phyloP scores from a whole-genome alignment of 768 basidiomycete species.

The Tylopilus vinaceipallidus region DNA sequence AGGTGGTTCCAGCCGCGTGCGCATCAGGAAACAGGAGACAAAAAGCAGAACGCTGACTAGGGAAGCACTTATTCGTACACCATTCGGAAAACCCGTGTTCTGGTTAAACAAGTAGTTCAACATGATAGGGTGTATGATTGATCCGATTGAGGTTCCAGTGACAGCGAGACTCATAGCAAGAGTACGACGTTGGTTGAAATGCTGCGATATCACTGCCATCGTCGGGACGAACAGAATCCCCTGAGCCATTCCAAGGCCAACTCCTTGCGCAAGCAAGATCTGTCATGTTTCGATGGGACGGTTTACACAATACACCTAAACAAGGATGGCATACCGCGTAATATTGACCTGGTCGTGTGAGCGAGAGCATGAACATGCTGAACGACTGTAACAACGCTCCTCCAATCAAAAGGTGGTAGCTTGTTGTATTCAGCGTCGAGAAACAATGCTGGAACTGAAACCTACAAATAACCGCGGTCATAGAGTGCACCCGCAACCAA shows the following conservation, averaged over 20 bases:
- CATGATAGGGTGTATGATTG: conserved; percentile 13
- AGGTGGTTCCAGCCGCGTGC: neutral
- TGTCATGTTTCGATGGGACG: conserved; percentile 11
- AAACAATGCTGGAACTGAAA: neutral
- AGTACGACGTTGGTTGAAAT: conserved; percentile 24
- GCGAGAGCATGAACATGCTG: neutral
- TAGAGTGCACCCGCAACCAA: conserved; percentile 43
- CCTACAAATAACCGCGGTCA: conserved; percentile 50
- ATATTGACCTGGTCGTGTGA: conserved; percentile 21
- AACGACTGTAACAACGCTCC: neutral
- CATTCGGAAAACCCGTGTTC: neutral
- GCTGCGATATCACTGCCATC: conserved; percentile 36
- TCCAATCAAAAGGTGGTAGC: conserved; percentile 33
- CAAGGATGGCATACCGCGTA: conserved; percentile 37
- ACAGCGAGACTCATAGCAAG: conserved; percentile 44
- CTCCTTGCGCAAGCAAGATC: conserved; percentile 49
- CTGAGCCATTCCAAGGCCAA: conserved; percentile 42
- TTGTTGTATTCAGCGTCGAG: conserved; percentile 14
- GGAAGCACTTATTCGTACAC: neutral
- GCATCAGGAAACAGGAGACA: conserved; percentile 8
- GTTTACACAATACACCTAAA: neutral
- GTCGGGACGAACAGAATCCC: conserved; percentile 48
- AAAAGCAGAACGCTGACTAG: conserved; percentile 38
- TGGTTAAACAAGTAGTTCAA: conserved; percentile 26
- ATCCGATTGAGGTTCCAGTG: conserved; percentile 34